Percentiles rank a stretch among this genome's conserved stretches.
Evolutionary conservation across 495 filamentous ascomycete species (phyloP).

Genomic region (Penicillium herquei): DNA sequence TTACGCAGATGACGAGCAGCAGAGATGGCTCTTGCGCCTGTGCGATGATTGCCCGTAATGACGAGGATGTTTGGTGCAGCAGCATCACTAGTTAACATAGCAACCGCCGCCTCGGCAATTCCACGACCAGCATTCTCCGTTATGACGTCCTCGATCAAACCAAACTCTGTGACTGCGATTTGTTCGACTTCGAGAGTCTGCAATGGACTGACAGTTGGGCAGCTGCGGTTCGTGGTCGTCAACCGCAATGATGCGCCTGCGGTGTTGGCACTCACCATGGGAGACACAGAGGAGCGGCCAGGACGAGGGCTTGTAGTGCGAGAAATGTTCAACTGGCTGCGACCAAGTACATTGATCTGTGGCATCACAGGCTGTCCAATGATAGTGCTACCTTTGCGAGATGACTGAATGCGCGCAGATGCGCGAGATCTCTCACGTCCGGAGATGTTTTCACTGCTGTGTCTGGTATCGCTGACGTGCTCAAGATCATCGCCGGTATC

Average conservation of each 20-base stretch:
- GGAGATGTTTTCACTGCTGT: conserved; percentile 54
- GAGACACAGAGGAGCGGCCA: conserved; percentile 36
- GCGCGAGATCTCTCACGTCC: conserved; percentile 52
- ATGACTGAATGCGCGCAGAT: conserved; percentile 48
- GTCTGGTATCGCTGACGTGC: conserved; percentile 53
- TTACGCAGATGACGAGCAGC: conserved; percentile 84
- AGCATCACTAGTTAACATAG: conserved; percentile 46
- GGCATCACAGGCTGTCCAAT: conserved; percentile 34
- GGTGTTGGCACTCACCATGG: conserved; percentile 32
- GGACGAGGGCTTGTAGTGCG: conserved; percentile 45
- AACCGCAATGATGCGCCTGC: conserved; percentile 44
- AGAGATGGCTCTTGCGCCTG: conserved; percentile 77
- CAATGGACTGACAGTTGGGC: conserved; percentile 77
- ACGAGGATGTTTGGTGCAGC: conserved; percentile 69
- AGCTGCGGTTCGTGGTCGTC: conserved; percentile 63
- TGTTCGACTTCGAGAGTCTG: conserved; percentile 91
- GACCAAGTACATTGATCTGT: conserved; percentile 36
- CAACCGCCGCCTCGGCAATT: conserved; percentile 78
- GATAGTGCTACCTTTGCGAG: conserved; percentile 62
- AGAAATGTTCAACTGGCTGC: conserved; percentile 38
- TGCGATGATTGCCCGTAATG: conserved; percentile 84
- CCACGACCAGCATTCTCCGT: conserved; percentile 87
- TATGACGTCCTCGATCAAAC: conserved; percentile 83
- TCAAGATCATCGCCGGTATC: conserved; percentile 65
- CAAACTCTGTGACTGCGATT: conserved; percentile 77